Evolutionary conservation across 768 basidiomycete genomes (phyloP).

Genomic region (Mycena kentingensis): DNA sequence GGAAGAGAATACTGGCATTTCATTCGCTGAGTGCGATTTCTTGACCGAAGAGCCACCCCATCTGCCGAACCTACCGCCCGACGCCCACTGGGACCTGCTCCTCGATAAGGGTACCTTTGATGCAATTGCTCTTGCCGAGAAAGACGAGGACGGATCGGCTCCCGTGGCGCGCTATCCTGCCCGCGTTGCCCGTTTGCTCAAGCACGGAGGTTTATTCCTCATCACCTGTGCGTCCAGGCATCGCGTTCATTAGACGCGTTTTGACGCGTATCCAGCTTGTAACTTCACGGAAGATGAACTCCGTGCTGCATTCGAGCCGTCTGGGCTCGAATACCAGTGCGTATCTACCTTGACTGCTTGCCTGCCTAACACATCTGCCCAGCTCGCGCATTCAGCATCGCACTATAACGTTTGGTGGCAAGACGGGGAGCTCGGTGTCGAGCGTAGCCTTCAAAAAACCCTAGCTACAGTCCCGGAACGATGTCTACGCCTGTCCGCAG

Average conservation of each 20-base stretch:
- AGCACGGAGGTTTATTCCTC: constrained; percentile 68
- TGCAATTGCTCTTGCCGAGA: constrained; percentile 73
- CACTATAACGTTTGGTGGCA: constrained; percentile 78
- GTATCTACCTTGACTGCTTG: constrained; percentile 24
- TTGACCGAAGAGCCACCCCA: constrained; percentile 52
- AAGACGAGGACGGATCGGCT: constrained; percentile 52
- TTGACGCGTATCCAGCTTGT: constrained; percentile 52
- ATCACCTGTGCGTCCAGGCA: constrained; percentile 68
- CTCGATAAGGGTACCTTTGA: constrained; percentile 91
- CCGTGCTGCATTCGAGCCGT: constrained; percentile 49
- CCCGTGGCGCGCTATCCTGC: constrained; percentile 63
- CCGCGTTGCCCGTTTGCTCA: constrained; percentile 57
- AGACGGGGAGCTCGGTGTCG: constrained; percentile 66
- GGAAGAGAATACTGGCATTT: constrained; percentile 45
- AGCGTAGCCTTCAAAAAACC: constrained; percentile 69
- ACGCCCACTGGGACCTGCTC: constrained; percentile 67
- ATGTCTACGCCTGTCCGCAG: constrained; percentile 65
- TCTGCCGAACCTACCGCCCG: constrained; percentile 26
- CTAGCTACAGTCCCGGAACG: constrained; percentile 31
- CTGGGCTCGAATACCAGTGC: constrained; percentile 65
- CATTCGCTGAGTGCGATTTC: constrained; percentile 67
- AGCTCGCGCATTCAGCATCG: constrained; percentile 77
- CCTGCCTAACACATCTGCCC: constrained; percentile 5
- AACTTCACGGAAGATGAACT: constrained; percentile 85
- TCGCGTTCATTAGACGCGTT: neutral